A percentile compares a stretch with the other conserved stretches of the same genome.
phyloP scores from a whole-genome alignment of 1,139 yeast genomes.

The Blastobotrys arbuscula region DNA sequence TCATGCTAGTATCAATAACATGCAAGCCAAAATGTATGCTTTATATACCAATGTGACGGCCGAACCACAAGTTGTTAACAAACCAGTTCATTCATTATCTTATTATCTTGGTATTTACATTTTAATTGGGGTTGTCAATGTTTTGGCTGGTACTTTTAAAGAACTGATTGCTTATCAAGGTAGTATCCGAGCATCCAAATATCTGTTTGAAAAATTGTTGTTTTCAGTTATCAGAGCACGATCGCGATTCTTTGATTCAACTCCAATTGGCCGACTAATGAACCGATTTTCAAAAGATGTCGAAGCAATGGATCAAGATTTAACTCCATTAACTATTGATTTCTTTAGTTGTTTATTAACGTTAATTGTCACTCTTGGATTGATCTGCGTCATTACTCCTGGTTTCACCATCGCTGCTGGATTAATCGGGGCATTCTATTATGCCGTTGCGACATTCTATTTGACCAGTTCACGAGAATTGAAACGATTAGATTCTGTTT shows the following conservation, averaged over 20 bases:
- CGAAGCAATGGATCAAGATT: slow-evolving; percentile 88
- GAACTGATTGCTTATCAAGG: slow-evolving; percentile 59
- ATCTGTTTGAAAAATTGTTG: slow-evolving; percentile 62
- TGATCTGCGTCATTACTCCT: slow-evolving; percentile 81
- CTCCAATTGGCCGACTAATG: slow-evolving; percentile 95
- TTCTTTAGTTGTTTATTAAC: slow-evolving; percentile 56
- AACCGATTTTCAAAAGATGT: slow-evolving; percentile 94
- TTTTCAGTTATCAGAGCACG: slow-evolving; percentile 61
- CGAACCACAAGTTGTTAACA: background rate
- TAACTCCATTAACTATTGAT: slow-evolving; percentile 76
- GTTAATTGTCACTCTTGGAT: slow-evolving; percentile 56
- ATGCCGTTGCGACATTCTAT: slow-evolving; percentile 68
- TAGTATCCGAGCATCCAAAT: slow-evolving; percentile 75
- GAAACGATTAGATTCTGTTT: slow-evolving; percentile 80
- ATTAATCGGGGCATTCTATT: slow-evolving; percentile 56
- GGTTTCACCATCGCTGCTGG: slow-evolving; percentile 72
- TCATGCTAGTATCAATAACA: background rate
- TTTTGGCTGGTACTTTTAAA: slow-evolving; percentile 52
- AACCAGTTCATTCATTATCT: slow-evolving; percentile 38
- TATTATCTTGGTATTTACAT: slow-evolving; percentile 69
- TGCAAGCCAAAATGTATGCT: background rate
- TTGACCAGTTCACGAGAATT: slow-evolving; percentile 82
- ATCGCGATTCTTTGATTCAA: slow-evolving; percentile 85
- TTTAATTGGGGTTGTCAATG: slow-evolving; percentile 58
- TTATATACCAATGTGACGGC: background rate